Conservation (phyloP, 331 rosid genomes). For the Malus hybrid region DNA sequence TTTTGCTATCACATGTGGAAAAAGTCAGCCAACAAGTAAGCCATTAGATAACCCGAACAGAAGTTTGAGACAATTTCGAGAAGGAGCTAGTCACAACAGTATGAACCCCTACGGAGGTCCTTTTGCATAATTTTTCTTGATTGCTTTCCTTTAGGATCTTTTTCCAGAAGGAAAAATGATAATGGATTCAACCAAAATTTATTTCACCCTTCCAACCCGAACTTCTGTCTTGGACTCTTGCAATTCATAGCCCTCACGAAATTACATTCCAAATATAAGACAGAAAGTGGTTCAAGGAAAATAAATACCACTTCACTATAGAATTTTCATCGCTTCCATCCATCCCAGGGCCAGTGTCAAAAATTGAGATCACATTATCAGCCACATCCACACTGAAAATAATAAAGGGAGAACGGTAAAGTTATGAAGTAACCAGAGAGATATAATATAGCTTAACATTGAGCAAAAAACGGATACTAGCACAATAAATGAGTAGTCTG, state of each 20-base stretch:
- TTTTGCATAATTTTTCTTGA: neutral
- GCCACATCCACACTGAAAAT: slow-evolving; percentile 40
- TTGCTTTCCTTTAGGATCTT: neutral
- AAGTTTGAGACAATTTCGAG: neutral
- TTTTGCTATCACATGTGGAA: neutral
- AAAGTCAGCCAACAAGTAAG: neutral
- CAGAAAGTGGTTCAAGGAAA: neutral
- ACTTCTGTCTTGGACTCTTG: neutral
- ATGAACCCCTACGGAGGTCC: neutral
- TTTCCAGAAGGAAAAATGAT: neutral
- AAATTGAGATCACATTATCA: slow-evolving; percentile 31
- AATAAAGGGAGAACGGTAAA: neutral
- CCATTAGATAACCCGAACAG: neutral
- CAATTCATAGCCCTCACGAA: neutral
- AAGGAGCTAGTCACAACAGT: neutral
- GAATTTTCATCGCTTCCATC: slow-evolving; percentile 51
- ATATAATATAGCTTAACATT: neutral
- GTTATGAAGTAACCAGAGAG: neutral
- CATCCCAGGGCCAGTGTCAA: slow-evolving; percentile 69
- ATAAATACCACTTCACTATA: slow-evolving; percentile 44
- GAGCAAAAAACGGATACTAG: neutral
- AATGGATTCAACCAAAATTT: neutral
- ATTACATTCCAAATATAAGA: neutral
- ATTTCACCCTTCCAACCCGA: neutral
- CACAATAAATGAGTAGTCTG: neutral